Base-by-base conservation (phyloP, 2,329 filamentous ascomycete genomes). In the Stemphylium beticola region DNA sequence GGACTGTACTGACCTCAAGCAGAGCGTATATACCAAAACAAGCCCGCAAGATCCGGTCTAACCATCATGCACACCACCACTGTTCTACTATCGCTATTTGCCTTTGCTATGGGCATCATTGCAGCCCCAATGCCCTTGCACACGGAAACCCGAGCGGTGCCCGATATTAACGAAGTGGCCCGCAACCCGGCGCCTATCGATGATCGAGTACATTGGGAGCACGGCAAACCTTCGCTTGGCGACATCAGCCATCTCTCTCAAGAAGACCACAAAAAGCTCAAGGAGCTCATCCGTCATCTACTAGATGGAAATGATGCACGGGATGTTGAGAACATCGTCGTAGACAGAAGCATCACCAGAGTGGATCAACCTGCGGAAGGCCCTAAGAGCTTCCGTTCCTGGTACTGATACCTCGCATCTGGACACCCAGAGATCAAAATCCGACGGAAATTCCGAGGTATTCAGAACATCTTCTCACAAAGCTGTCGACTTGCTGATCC, bases 181-280 rank as follows among this genome's bases (percentile, higher is more conserved):
- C 59, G 61, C 15, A 58, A 64, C 20, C 61, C 61, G 36, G 58
- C 59, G 4, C 68, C 68, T 1, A 57, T 67, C 20, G 49, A 61
- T 26, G 29, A 46, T 14, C 43, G 39, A 48, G 36, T 43, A 18
- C 20, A 53, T 33, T 53, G 57, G 42, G 42, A 49, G 11, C 32
- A 53, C 20, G 53, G 42, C 14, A 55, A 42, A 48, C 52, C 47
- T 24, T 40, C 41, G 14, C 31, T 51, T 12, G 26, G 22, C n/a
- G 31, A 51, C 22, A 41, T 32, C 12, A 40, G 24, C n/a, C 20
- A 55, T 20, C 11, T 55, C 5, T 51, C 31, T 3, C 24, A 29
- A 17, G 47, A 55, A 10, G 52, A 55, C 15, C 10, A 32, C 12
- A 18, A 38, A 22, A 44, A 51, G 31, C 36, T 51, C 9, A 41